Conservation (phyloP, 75 land plant genomes). For the Cunninghamia lanceolata region DNA sequence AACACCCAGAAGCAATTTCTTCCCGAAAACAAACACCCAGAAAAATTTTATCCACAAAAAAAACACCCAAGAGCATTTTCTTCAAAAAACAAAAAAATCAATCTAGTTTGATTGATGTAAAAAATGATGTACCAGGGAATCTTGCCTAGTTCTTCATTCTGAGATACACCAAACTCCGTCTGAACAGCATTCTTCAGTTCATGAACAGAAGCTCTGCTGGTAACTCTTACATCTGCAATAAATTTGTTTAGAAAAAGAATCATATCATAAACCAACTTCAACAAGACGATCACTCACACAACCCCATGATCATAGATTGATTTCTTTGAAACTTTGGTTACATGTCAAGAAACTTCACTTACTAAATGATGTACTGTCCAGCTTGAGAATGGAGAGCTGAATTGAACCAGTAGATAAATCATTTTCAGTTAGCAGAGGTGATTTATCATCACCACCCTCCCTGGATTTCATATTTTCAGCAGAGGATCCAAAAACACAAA, state of each 20-base stretch:
- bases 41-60: background rate
- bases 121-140: constrained; percentile 17
- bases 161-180: constrained; percentile 6
- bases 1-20: background rate
- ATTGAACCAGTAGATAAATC: background rate
- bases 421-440: background rate
- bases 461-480: background rate
- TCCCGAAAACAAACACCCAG: background rate
- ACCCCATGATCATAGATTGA: background rate
- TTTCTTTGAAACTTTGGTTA: background rate
- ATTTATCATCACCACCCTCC: background rate
- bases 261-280: background rate
- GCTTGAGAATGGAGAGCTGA: background rate
- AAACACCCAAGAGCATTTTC: background rate
- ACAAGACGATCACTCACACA: background rate
- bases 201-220: constrained; percentile 5
- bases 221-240: constrained; percentile 12
- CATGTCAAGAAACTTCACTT: background rate
- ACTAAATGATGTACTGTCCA: constrained; percentile 11
- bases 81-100: background rate
- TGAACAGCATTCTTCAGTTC: constrained; percentile 14
- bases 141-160: background rate
- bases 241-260: background rate
- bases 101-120: background rate
- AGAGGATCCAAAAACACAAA: background rate